These are phyloP conservation scores for Xylariaceae sp. DNA, from an alignment of 2,329 filamentous ascomycete genomes.

Conservation along the genomic window DNA sequence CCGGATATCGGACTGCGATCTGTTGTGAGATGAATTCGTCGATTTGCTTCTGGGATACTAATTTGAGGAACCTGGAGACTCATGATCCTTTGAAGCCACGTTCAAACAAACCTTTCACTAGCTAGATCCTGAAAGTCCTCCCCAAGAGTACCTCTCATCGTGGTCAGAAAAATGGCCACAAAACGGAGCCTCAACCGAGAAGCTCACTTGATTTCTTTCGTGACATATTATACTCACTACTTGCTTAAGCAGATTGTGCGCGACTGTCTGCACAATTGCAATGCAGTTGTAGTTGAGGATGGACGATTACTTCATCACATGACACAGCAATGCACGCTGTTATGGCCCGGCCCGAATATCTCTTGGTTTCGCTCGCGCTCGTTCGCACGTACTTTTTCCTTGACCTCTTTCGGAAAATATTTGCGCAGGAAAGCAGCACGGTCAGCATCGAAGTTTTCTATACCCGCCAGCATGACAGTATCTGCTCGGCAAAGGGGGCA, in stretches of 20 bases:
- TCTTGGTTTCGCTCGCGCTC: slow-evolving; percentile 78
- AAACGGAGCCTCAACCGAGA: not conserved
- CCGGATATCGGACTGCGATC: slow-evolving; percentile 40
- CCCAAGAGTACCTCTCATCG: not conserved
- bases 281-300: not conserved
- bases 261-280: not conserved
- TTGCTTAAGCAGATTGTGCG: not conserved
- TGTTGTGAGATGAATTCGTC: slow-evolving; percentile 38
- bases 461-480: slow-evolving; percentile 73
- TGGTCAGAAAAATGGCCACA: not conserved
- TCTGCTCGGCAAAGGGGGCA: slow-evolving; percentile 80
- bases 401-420: slow-evolving; percentile 77
- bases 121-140: not conserved
- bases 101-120: not conserved
- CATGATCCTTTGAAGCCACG: not conserved
- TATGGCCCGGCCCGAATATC: slow-evolving; percentile 72
- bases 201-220: not conserved
- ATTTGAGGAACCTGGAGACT: not conserved
- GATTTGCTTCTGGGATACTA: not conserved
- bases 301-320: slow-evolving; percentile 54
- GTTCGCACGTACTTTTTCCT: slow-evolving; percentile 72
- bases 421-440: slow-evolving; percentile 73
- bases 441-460: slow-evolving; percentile 73
- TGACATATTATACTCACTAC: not conserved
- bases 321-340: slow-evolving; percentile 62